Conservation (phyloP, 129 eudicot genomes). For the Silybum marianum region DNA sequence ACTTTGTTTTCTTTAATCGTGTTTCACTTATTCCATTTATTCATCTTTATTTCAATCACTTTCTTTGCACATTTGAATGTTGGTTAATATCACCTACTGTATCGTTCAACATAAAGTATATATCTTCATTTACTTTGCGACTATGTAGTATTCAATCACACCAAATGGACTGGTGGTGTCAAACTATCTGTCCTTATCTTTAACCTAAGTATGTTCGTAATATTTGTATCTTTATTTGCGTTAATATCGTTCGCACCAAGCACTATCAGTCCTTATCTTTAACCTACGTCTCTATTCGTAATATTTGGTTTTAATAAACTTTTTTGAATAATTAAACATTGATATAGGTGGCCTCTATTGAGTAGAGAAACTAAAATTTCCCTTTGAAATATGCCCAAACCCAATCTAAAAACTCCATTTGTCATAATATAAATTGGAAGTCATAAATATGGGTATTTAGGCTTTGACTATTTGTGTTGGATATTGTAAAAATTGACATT, state of each 20-base stretch:
- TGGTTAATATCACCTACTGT: neutral
- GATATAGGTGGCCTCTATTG: neutral
- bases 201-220: neutral
- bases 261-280: neutral
- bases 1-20: neutral
- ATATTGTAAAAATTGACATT: slow-evolving; percentile 24
- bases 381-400: neutral
- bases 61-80: neutral
- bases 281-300: neutral
- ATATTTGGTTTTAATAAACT: too few relatives aligned
- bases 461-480: slow-evolving; percentile 27
- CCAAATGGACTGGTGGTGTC: too few relatives aligned
- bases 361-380: neutral
- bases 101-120: neutral
- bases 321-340: neutral
- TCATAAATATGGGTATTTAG: slow-evolving; percentile 31
- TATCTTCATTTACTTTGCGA: neutral
- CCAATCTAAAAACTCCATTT: slow-evolving; percentile 3
- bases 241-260: too few relatives aligned
- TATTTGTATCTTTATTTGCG: too few relatives aligned
- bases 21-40: neutral
- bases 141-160: neutral
- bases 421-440: slow-evolving; percentile 12
- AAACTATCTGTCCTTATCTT: neutral
- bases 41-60: too few relatives aligned